Base-by-base conservation (phyloP, 106 monocot species). In the Triglochin maritima region DNA sequence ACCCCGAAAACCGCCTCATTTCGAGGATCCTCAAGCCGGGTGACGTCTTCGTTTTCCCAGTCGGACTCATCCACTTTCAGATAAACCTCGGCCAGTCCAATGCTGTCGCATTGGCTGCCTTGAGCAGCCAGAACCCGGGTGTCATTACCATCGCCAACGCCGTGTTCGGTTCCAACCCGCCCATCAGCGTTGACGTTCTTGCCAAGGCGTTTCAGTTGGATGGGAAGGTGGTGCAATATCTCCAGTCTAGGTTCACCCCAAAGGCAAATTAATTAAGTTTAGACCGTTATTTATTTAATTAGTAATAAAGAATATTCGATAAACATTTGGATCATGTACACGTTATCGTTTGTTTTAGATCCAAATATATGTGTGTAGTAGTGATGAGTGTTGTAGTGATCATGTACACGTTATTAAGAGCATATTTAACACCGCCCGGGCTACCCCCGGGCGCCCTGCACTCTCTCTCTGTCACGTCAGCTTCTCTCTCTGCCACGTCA, bases 31-130 rank as follows among this genome's bases (percentile, higher is more conserved):
- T 73, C 17, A 9, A 55, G 3, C 47, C 16, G 73, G 73, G 73
- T 9, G 73, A 73, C 45, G 65, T 58, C 4, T 73, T 73, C 11
- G 65, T 65, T 9, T 73, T 73, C 57, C 73, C 73, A 10, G 15
- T 55, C 3, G 73, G 73, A 1, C 73, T 73, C 65, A 42, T 73
- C 65, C 64, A 73, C 64, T 73, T 73, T 47, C 73, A 73, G 73
- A 46, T 65, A 15, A 73, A 73, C 54, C n/a, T 65, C 47, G 55
- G 48, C 44, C 2, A 56, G 1, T 10, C 3, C 0, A n/a, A 42
- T 0, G 64, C 65, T 13, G 57, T 65, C 9, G 73, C 65, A 12
- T 56, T 73, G 11, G 56, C 65, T 13, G 73, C 56, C 5, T 12
- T 73, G 17, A 65, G 57, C 73, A 73, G 73, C 73, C 64, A 73